These are phyloP conservation scores for Cladophialophora yegresii DNA, from an alignment of 2,329 filamentous ascomycete genomes.

Conservation along the genomic window DNA sequence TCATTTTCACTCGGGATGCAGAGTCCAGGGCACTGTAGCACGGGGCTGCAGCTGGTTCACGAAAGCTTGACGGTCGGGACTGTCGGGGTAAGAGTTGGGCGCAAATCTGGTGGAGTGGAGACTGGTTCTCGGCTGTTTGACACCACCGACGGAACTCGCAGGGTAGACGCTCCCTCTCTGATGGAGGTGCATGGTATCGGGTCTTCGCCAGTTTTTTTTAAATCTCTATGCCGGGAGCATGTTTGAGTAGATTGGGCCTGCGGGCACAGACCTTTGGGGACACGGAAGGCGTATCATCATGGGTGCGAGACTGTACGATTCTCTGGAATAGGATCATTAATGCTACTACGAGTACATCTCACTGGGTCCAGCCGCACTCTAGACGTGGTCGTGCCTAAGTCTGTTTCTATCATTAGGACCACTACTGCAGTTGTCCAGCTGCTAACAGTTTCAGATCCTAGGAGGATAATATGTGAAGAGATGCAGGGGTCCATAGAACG, in stretches of 20 bases:
- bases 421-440: not conserved
- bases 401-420: not conserved
- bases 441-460: not conserved
- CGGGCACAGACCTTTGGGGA: conserved; percentile 2
- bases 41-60: conserved; percentile 1
- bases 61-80: not conserved
- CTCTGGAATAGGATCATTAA: conserved; percentile 5
- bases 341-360: conserved; percentile 5
- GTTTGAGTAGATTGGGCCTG: not conserved
- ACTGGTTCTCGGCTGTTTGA: conserved; percentile 14
- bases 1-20: conserved; percentile 1
- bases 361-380: not conserved
- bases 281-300: conserved; percentile 11
- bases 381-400: not conserved
- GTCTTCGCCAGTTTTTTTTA: conserved; percentile 4
- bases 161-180: not conserved
- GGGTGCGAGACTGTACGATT: conserved; percentile 7
- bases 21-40: not conserved
- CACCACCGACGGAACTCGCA: not conserved
- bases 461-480: not conserved
- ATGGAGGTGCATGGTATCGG: conserved; percentile 4
- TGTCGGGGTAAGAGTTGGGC: not conserved
- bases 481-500: conserved; percentile 8
- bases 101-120: conserved; percentile 3
- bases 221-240: conserved; percentile 10